Evolutionary conservation across 1,284 basidiomycete genomes (phyloP).

Genomic region (Erythrobasidium hasegawianum): DNA sequence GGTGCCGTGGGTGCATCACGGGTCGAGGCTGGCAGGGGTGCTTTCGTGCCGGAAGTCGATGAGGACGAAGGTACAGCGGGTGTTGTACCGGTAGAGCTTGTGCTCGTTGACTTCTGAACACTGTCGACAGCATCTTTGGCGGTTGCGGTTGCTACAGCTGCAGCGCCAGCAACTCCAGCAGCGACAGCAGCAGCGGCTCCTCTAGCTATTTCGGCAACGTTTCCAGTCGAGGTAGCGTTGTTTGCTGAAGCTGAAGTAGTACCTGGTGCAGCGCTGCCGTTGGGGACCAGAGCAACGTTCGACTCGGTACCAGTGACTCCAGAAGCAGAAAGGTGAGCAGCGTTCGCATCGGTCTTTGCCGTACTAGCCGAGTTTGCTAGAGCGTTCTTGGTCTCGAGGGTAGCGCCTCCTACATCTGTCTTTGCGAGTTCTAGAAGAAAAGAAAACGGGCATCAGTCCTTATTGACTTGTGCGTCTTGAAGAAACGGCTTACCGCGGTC

Average conservation of each 20-base stretch:
- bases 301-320: not conserved
- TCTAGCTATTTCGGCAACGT: not conserved
- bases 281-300: not conserved
- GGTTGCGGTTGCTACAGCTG: no score
- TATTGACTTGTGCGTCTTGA: not conserved
- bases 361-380: not conserved
- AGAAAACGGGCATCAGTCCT: not conserved
- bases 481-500: not conserved
- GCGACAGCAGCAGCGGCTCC: slow-evolving; percentile 3
- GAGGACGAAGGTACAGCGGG: not conserved
- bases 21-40: slow-evolving; percentile 31
- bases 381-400: not conserved
- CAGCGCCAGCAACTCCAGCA: not conserved
- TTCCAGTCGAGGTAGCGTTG: not conserved
- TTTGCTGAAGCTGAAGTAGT: not conserved
- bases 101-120: slow-evolving; percentile 13
- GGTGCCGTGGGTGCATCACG: slow-evolving; percentile 28
- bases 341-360: not conserved
- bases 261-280: not conserved
- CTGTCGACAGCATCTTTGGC: no score
- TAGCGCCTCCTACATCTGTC: not conserved
- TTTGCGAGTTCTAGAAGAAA: not conserved
- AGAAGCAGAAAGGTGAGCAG: not conserved
- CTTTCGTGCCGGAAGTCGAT: slow-evolving; percentile 8
- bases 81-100: slow-evolving; percentile 1